Evolutionary conservation across 169 alveolate species (phyloP), one percentile per base, ranked within the genome.

Genomic region (Plasmodium falciparum): DNA sequence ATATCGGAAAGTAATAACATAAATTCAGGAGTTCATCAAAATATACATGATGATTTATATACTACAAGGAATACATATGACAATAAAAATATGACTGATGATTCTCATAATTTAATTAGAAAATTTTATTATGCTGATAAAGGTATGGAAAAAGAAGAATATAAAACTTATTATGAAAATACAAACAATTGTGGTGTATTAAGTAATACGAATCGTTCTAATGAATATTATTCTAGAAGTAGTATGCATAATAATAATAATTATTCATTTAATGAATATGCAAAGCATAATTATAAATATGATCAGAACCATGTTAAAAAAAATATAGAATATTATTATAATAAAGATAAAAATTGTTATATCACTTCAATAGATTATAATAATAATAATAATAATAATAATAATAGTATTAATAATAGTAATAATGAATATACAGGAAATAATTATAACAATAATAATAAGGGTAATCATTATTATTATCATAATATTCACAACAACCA

Each of bases 81-180:
- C 29, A 26, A 65, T 12, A 65, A 65, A 13, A 8, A 4, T 13
- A 5, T 63, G 9, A 33, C n/a, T 39, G 33, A 65, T 29, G 43
- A 65, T 65, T 5, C 12, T 1, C 15, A 20, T 39, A n/a, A 26
- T 66, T 29, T 54, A n/a, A 26, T 33, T 4, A 33, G 20, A 66
- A 39, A 66, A 17, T 24, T 9, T 39, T 66, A 66, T 66, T 12
- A 39, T 39, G 52, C 2, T 2, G 56, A 66, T 66, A 39, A 12
- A 66, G 12, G 33, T 26, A 20, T 2, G 7, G 29, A 62, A 8
- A 62, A 22, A 24, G 71, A 33, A 29, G 50, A 33, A 17, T 66
- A 66, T 66, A 39, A 66, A 66, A 29, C 47, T 29, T 13, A 2
- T 24, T 24, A 29, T 54, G 15, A 66, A 66, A 66, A 66, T 26